Percentiles rank a stretch among this genome's conserved stretches.
Conservation (phyloP, 2,329 filamentous ascomycete genomes). For the Ophiostoma ulmi region DNA sequence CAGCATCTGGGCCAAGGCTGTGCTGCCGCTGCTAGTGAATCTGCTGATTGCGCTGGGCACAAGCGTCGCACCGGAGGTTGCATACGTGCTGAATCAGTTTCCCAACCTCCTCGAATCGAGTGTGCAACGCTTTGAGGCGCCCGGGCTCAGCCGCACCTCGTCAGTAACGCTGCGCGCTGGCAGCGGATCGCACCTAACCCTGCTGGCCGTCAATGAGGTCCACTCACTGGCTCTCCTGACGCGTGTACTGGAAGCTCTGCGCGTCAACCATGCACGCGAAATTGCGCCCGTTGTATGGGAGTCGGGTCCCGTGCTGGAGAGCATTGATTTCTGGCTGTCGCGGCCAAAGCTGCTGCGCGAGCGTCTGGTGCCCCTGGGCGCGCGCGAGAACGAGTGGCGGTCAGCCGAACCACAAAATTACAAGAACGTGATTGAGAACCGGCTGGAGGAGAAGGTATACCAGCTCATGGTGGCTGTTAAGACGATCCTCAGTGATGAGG, state of each 20-base stretch:
- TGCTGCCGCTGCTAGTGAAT: constrained; percentile 85
- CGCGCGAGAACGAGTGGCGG: constrained; percentile 64
- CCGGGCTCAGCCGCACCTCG: constrained; percentile 46
- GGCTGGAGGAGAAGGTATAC: constrained; percentile 71
- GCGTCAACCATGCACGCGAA: constrained; percentile 61
- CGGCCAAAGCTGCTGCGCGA: constrained; percentile 65
- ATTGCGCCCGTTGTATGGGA: constrained; percentile 75
- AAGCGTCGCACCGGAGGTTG: constrained; percentile 77
- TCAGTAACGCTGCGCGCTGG: neutral
- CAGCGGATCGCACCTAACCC: constrained; percentile 56
- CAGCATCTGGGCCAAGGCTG: constrained; percentile 80
- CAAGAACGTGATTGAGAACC: constrained; percentile 48
- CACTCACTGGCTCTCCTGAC: constrained; percentile 74
- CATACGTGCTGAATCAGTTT: constrained; percentile 85
- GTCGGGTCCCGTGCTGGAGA: constrained; percentile 64
- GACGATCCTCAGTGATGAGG: constrained; percentile 50
- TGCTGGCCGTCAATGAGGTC: constrained; percentile 68
- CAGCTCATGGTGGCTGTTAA: constrained; percentile 59
- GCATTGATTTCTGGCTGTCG: constrained; percentile 75
- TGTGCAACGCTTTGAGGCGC: constrained; percentile 63
- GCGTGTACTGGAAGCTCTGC: constrained; percentile 63
- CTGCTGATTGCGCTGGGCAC: constrained; percentile 75
- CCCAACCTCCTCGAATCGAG: constrained; percentile 70
- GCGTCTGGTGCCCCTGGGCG: constrained; percentile 65
- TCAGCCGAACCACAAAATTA: constrained; percentile 36